A percentile compares a stretch with the other conserved stretches of the same genome.
phyloP scores from a whole-genome alignment of 2,329 filamentous ascomycete species.

The Triangularia setosa region DNA sequence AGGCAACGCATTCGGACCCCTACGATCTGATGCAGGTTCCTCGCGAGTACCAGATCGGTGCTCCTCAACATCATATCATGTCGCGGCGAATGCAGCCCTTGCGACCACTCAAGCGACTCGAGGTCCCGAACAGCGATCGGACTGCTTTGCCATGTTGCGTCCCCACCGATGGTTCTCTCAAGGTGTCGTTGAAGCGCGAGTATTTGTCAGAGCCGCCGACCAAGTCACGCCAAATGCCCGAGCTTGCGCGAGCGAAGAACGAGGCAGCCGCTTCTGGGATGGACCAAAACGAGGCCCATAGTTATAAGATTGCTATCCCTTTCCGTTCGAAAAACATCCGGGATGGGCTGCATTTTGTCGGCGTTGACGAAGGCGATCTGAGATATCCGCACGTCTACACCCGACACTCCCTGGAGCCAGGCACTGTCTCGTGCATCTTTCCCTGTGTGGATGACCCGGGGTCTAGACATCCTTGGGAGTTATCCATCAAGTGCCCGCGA shows the following conservation, averaged over 20 bases:
- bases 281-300: conserved; percentile 23
- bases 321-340: conserved; percentile 72
- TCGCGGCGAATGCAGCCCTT: conserved; percentile 61
- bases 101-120: conserved; percentile 47
- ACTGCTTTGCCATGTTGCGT: conserved; percentile 50
- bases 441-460: conserved; percentile 87
- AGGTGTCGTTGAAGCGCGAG: conserved; percentile 37
- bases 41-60: conserved; percentile 55
- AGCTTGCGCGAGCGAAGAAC: conserved; percentile 16
- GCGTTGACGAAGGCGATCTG: conserved; percentile 71
- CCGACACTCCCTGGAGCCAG: conserved; percentile 71
- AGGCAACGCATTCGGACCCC: conserved; percentile 57
- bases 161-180: conserved; percentile 51
- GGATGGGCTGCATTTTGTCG: conserved; percentile 89
- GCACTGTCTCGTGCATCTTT: conserved; percentile 80
- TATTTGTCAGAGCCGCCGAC: conserved; percentile 27
- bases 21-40: conserved; percentile 63
- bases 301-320: conserved; percentile 57
- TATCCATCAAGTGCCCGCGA: conserved; percentile 80
- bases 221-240: not conserved
- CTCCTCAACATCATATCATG: conserved; percentile 72
- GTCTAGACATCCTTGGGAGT: conserved; percentile 78
- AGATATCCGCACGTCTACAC: conserved; percentile 93
- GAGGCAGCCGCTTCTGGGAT: conserved; percentile 27
- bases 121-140: conserved; percentile 53